Evolutionary conservation across 352 stramenopile species (phyloP).

Genomic region (Globisporangium irregulare): DNA sequence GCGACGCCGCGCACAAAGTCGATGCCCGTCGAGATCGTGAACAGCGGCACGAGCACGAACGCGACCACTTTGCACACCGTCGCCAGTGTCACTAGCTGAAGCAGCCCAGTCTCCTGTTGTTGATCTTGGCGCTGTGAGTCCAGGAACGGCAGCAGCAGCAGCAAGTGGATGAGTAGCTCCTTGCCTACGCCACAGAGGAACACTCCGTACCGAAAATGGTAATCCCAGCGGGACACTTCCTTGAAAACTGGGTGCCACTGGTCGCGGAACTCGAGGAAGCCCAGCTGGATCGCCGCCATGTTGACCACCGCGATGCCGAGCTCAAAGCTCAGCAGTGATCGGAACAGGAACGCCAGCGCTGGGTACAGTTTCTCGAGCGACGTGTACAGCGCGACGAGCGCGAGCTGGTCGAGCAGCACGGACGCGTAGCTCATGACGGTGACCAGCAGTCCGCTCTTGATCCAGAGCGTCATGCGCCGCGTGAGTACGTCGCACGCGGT

Average conservation of each 20-base stretch:
- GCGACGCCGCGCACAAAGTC: constrained; percentile 54
- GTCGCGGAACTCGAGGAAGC: constrained; percentile 55
- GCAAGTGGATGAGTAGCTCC: constrained; percentile 53
- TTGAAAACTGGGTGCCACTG: constrained; percentile 70
- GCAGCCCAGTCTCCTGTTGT: background rate
- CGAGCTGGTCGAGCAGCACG: constrained; percentile 64
- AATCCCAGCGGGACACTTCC: constrained; percentile 51
- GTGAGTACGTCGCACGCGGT: constrained; percentile 55
- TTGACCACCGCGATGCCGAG: constrained; percentile 53
- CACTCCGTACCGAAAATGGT: constrained; percentile 38
- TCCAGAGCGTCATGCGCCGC: constrained; percentile 54
- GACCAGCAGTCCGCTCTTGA: constrained; percentile 76
- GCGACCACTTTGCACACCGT: constrained; percentile 27
- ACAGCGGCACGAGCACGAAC: constrained; percentile 57
- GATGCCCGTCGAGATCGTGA: constrained; percentile 48
- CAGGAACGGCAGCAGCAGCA: constrained; percentile 57
- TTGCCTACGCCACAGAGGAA: constrained; percentile 53
- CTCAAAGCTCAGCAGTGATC: constrained; percentile 50
- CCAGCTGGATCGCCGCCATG: constrained; percentile 44
- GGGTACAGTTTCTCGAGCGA: constrained; percentile 58
- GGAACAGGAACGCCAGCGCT: constrained; percentile 33
- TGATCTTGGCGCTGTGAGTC: background rate
- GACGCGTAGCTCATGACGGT: constrained; percentile 68
- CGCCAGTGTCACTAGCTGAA: constrained; percentile 2
- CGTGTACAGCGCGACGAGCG: constrained; percentile 53